Evolutionary conservation across 495 filamentous ascomycete genomes (phyloP).

Genomic region (Neurospora tetrasperma): DNA sequence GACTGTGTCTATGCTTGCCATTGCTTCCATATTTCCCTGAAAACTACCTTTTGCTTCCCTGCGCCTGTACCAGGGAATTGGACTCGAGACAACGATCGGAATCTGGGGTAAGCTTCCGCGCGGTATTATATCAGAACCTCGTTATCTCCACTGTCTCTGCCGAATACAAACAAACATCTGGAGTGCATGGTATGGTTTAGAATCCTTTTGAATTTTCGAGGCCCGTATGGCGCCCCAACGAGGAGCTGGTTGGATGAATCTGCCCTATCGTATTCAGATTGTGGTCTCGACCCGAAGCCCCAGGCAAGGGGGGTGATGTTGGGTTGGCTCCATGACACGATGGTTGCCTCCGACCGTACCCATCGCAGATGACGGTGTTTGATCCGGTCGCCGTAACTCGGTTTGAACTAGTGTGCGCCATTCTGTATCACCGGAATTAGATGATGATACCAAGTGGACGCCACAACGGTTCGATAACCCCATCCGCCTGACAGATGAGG

Average conservation of each 20-base stretch:
- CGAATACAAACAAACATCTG: background rate
- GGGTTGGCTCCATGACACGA: no score
- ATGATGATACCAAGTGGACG: no score
- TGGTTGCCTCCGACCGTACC: no score
- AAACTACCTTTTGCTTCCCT: background rate
- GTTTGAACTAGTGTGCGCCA: no score
- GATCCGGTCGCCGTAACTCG: no score
- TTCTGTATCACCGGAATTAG: no score
- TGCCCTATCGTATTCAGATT: background rate
- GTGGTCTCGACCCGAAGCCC: no score
- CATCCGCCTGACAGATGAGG: no score
- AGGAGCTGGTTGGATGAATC: background rate
- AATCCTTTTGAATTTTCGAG: background rate
- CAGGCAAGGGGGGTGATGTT: no score
- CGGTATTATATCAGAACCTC: background rate
- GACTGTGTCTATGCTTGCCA: background rate
- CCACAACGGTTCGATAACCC: no score
- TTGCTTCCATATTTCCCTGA: background rate
- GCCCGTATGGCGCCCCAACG: background rate
- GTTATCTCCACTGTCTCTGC: background rate
- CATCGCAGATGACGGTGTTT: no score
- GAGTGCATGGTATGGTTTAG: background rate
- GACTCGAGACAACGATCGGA: background rate
- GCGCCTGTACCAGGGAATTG: background rate
- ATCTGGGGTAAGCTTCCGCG: background rate